These are phyloP conservation scores for Leptographium procerum DNA, from an alignment of 2,329 filamentous ascomycete genomes.

Conservation along the genomic window DNA sequence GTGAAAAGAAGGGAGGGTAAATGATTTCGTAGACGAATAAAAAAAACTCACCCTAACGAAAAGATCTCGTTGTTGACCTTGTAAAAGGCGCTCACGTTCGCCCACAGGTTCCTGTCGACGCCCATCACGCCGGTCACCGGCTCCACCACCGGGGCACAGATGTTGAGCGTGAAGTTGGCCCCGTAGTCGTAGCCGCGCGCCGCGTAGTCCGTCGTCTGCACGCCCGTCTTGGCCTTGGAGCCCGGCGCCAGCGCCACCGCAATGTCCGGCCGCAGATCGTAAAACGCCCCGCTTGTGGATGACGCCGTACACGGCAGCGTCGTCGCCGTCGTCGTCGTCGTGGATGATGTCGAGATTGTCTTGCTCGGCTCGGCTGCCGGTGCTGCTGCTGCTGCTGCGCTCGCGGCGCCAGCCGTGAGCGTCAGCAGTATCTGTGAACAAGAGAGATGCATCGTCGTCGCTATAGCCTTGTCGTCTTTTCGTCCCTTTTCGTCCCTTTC, in stretches of 20 bases:
- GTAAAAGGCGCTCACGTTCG: constrained; percentile 73
- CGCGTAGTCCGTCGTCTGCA: constrained; percentile 41
- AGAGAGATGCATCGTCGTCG: neutral
- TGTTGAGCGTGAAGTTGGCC: constrained; percentile 74
- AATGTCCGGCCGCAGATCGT: constrained; percentile 44
- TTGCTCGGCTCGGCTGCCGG: constrained; percentile 5
- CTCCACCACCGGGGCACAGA: constrained; percentile 66
- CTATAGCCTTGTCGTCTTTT: too few species aligned
- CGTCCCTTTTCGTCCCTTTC: too few species aligned
- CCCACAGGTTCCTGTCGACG: constrained; percentile 49
- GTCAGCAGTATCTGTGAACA: constrained; percentile 1
- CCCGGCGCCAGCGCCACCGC: constrained; percentile 32
- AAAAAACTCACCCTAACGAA: constrained; percentile 57
- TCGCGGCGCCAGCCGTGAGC: neutral
- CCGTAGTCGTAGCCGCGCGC: constrained; percentile 66
- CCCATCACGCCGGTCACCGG: constrained; percentile 51
- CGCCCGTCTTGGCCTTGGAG: constrained; percentile 30
- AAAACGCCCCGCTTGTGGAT: constrained; percentile 45
- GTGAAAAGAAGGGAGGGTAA: too few species aligned
- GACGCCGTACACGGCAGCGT: constrained; percentile 42
- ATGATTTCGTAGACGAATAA: too few species aligned
- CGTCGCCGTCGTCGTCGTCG: constrained; percentile 30
- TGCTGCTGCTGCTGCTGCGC: too few species aligned
- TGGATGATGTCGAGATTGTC: constrained; percentile 37
- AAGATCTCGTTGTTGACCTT: constrained; percentile 52